Evolutionary conservation across 768 basidiomycete genomes (phyloP), one percentile per base, ranked within the genome.

Genomic region (Tricholoma sp.): DNA sequence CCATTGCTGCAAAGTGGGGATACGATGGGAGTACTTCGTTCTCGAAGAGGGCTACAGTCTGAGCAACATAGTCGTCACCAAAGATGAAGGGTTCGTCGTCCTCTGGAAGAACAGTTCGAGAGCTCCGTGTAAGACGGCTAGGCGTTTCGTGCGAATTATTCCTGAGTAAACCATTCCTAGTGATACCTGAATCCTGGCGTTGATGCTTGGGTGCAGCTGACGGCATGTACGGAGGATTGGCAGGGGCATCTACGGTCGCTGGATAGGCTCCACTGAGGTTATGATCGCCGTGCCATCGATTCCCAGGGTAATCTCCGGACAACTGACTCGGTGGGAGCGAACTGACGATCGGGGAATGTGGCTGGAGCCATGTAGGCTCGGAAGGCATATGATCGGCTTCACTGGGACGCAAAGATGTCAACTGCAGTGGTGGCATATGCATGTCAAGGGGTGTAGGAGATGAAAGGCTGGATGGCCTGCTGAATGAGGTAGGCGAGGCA

Each of bases 71-170:
- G 55, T 70, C 67, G 18, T 65, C 61, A n/a, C 61, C 61, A 61
- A 75, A 74, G 3, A 64, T 70, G 63, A 75, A 75, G 4, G 70
- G 68, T 39, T 68, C 70, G 15, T 75, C 72, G 34, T 72, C 71
- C 34, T 67, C 66, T 11, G 64, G 62, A 39, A 49, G 52, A 13
- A 60, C 61, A 5, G 57, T 41, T 47, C 57, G 61, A 31, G 52
- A 44, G 41, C 17, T 53, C 20, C 41, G 29, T 42, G 52, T 18
- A 29, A 53, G 34, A 17, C 57, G 53, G 39, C 45, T 39, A 29
- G 53, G 39, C 13, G 39, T 11, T 15, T 52, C 42, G 31, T 47
- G 45, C 20, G 20, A 3, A 10, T 29, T 47, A 28, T 29, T 47
- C 47, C 47, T 32, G 15, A 24, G 24, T 4, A 24, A 2, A n/a